phyloP scores from a whole-genome alignment of 2,329 filamentous ascomycete species.

The Neopestalotiopsis sp. region DNA sequence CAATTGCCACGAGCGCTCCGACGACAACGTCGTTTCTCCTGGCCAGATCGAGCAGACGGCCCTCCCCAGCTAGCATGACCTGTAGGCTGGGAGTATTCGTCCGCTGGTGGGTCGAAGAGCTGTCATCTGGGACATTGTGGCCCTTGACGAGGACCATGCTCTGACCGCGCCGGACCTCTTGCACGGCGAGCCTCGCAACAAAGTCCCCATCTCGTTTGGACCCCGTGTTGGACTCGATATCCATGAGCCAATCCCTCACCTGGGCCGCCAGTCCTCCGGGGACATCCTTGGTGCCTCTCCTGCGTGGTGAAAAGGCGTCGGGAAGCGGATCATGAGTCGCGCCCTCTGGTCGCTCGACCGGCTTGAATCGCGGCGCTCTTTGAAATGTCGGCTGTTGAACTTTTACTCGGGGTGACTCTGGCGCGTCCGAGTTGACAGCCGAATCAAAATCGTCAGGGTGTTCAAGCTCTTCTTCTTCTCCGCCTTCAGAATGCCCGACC shows the following conservation, averaged over 20 bases:
- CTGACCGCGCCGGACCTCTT: conserved; percentile 26
- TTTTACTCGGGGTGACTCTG: background rate
- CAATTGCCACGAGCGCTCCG: conserved; percentile 37
- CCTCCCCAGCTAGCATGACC: conserved; percentile 34
- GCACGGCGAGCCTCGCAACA: conserved; percentile 28
- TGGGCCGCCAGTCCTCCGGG: conserved; percentile 46
- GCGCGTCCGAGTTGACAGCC: background rate
- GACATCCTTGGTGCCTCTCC: conserved; percentile 39
- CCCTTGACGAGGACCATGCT: conserved; percentile 37
- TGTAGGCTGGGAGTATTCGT: conserved; percentile 4
- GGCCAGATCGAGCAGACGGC: conserved; percentile 33
- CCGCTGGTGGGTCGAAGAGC: background rate
- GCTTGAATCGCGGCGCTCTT: conserved; percentile 43
- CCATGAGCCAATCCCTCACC: conserved; percentile 50
- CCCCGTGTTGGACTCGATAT: conserved; percentile 40
- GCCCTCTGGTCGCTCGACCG: conserved; percentile 26
- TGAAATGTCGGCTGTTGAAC: conserved; percentile 39
- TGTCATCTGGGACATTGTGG: conserved; percentile 9
- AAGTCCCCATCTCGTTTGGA: conserved; percentile 26
- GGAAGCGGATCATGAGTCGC: conserved; percentile 35
- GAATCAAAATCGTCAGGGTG: conserved; percentile 9
- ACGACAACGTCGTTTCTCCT: conserved; percentile 29
- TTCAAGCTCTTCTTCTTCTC: background rate
- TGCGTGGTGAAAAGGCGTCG: conserved; percentile 45
- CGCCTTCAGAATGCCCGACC: background rate